A percentile compares a stretch with the other conserved stretches of the same genome.
Conservation (phyloP, 2,329 filamentous ascomycete species). For the Neonectria neomacrospora region DNA sequence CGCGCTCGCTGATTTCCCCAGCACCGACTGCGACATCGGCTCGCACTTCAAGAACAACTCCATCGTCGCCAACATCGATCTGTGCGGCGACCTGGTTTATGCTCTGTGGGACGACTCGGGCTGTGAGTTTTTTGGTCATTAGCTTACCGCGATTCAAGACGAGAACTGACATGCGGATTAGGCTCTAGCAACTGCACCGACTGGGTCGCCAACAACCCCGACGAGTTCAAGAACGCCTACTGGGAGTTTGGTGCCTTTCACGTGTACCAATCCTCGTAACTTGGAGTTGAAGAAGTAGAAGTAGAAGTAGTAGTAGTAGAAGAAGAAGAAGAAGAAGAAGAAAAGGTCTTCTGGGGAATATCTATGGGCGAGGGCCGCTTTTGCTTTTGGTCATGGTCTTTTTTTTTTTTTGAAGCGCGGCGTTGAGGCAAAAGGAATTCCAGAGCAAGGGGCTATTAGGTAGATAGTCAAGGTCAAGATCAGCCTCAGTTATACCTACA, state of each 20-base stretch:
- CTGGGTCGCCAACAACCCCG: constrained; percentile 67
- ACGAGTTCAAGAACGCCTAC: constrained; percentile 67
- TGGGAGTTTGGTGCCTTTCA: constrained; percentile 73
- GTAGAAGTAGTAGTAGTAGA: too few relatives aligned
- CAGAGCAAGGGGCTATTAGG: not conserved
- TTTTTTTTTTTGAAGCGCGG: constrained; percentile 40
- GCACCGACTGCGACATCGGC: constrained; percentile 68
- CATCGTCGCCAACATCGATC: constrained; percentile 73
- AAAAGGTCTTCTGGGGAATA: not conserved
- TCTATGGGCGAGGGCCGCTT: not conserved
- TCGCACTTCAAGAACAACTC: constrained; percentile 72
- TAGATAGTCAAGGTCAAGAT: not conserved
- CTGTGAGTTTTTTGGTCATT: constrained; percentile 53
- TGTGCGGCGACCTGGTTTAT: constrained; percentile 69
- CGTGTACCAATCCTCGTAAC: constrained; percentile 59
- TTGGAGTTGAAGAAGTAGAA: too few relatives aligned
- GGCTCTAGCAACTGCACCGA: constrained; percentile 67
- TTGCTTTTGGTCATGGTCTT: constrained; percentile 3
- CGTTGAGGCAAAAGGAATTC: constrained; percentile 24
- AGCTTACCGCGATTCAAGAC: too few relatives aligned
- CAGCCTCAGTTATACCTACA: not conserved
- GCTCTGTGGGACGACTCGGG: constrained; percentile 58
- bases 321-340: too few relatives aligned
- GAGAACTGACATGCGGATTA: constrained; percentile 35
- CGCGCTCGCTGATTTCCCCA: constrained; percentile 73